Evolutionary conservation across 2,329 filamentous ascomycete species (phyloP).

Genomic region (Claviceps purpurea): DNA sequence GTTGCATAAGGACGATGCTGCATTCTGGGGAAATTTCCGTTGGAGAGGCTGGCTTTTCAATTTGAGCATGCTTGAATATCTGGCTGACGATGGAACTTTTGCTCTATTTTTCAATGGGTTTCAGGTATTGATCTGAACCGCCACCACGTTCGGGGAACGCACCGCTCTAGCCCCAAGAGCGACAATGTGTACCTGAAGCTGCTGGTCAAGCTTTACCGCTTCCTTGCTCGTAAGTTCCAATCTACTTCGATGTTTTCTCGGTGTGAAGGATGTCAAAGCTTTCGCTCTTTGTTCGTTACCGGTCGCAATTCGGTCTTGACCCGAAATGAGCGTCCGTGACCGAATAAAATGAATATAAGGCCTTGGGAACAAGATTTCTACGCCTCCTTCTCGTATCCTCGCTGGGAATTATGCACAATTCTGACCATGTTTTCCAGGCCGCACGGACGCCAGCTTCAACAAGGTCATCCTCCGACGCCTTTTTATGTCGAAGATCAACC

Average conservation of each 20-base stretch:
- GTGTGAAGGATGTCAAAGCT: background rate
- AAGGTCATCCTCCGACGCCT: conserved; percentile 94
- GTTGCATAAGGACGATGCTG: background rate
- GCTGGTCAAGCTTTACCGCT: conserved; percentile 96
- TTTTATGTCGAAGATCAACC: conserved; percentile 98
- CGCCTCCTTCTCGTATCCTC: no score
- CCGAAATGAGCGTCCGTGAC: background rate
- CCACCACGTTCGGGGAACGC: conserved; percentile 57
- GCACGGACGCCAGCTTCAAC: conserved; percentile 97
- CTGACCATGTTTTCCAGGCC: conserved; percentile 41
- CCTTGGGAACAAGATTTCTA: no score
- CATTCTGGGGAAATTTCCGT: background rate
- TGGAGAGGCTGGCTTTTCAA: conserved; percentile 8
- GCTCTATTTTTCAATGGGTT: conserved; percentile 15
- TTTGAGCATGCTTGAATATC: conserved; percentile 49
- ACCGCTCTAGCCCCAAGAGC: conserved; percentile 94
- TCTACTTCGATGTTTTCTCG: conserved; percentile 25
- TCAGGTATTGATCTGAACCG: conserved; percentile 59
- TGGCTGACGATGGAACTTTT: conserved; percentile 43
- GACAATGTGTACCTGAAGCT: conserved; percentile 97
- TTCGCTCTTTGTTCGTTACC: background rate
- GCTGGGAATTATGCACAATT: background rate
- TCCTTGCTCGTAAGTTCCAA: conserved; percentile 64
- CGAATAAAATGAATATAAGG: no score
- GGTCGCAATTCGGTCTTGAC: background rate